Evolutionary conservation across 805 yeast species (phyloP), one percentile per base, ranked within the genome.

Genomic region (Teunomyces aglyptinius): DNA sequence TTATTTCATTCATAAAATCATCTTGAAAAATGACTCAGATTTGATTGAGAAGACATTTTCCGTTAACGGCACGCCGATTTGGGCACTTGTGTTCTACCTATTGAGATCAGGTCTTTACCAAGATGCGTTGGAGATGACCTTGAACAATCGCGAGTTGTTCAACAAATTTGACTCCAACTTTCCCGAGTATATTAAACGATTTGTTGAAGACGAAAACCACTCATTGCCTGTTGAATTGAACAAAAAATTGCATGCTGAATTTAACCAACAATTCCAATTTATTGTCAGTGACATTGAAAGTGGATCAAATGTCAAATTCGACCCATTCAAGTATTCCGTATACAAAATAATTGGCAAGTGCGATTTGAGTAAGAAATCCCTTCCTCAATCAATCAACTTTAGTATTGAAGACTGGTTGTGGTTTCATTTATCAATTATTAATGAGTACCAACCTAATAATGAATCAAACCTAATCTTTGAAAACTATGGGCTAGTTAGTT

Each of bases 341-440:
- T 94, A 89, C 70, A 92, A 94, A 66, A 77, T 94, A 20, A 78
- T 92, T 48, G 98, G 98, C n/a, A 85, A 94, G 64, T 89, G 97
- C 65, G 84, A 83, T 68, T 60, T 85, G 59, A 72, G 86, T 41
- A 75, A 83, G 64, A 82, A 82, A 64, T 70, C 79, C 51, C 69
- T 91, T 56, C 82, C 95, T 31, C 64, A 82, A n/a, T 71, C 79
- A 32, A 80, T 92, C 26, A 78, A 86, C 32, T 67, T 82, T 31
- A 87, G 95, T 48, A 80, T 91, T 41, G 98, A 92, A 65, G 98
- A 92, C 68, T 92, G 98, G 98, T 65, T 92, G 42, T 92, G 99
- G 99, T 81, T 87, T 61, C 97, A 94, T 65, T 75, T 94, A 47
- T 77, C 82, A 65, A 74, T 92, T 24, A 81, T 87, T 12, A 80